Evolutionary conservation across 2,329 filamentous ascomycete species (phyloP).

Genomic region (Botrytis squamosa): DNA sequence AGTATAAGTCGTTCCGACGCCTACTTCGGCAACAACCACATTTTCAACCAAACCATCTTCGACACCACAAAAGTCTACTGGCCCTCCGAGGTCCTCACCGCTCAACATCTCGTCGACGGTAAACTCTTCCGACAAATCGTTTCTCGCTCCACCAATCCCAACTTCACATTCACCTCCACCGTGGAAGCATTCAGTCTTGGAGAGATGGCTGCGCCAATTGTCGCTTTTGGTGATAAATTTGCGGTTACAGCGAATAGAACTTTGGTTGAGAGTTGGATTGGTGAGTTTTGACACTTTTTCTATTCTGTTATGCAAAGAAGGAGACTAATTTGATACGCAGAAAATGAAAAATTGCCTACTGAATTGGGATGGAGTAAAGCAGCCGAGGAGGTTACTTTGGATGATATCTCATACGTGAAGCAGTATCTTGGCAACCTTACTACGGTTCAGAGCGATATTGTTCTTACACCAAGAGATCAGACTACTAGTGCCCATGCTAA

Average conservation of each 20-base stretch:
- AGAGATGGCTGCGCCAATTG: neutral
- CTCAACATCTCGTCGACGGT: neutral
- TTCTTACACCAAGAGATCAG: neutral
- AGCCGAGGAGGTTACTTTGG: neutral
- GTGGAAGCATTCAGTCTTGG: conserved; percentile 2
- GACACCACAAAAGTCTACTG: conserved; percentile 3
- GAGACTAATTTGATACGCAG: neutral
- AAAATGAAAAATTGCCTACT: conserved; percentile 9
- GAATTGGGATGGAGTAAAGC: conserved; percentile 3
- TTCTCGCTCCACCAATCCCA: neutral
- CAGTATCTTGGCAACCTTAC: neutral
- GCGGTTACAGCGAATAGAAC: neutral
- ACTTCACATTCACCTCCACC: neutral
- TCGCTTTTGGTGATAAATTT: conserved; percentile 10
- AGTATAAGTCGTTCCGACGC: conserved; percentile 47
- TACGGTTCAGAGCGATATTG: neutral
- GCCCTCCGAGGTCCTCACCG: neutral
- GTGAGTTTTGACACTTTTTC: neutral
- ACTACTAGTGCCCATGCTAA: neutral
- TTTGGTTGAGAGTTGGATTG: conserved; percentile 1
- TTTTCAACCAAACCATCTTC: conserved; percentile 52
- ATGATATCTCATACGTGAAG: neutral
- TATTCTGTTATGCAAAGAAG: too few species aligned
- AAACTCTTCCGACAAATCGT: conserved; percentile 5
- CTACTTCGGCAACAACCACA: conserved; percentile 50